Base-by-base conservation (phyloP, 176 grass and related monocot genomes). In the Oryza coarctata region DNA sequence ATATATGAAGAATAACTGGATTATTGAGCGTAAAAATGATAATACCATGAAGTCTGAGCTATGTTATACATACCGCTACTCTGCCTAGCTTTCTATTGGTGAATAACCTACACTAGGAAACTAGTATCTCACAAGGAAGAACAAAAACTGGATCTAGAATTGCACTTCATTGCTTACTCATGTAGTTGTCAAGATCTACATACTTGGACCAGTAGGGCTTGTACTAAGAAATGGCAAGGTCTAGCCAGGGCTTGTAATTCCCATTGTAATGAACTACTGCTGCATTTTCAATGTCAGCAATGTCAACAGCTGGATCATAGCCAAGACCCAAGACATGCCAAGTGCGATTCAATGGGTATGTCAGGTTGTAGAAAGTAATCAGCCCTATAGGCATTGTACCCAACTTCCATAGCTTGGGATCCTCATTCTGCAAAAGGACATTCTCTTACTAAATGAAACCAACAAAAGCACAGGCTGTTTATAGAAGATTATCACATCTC, bases 361-460 rank as follows among this genome's bases (percentile, higher is more conserved):
- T 99, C 86, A 99, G 58, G 77, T 95, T 99, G 93, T 99, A 99
- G 75, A 99, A 99, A 72, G 96, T 95, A 71, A 99, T 99, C 78
- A 99, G 71, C 30, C 96, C 96, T 12, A 93, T 93, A 55, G 96
- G 96, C 70, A 99, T 55, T 14, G 96, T 88, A 30, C 93, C 96
- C 57, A 99, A 71, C 85, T 99, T 99, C 96, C 96, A 99, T 41
- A 99, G 83, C 77, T 93, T 93, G 35, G 93, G 89, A 73, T 92
- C 92, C 58, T 95, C 96, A 73, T 99, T 99, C 93, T 95, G 79
- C 47, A 90, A 83, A 73, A 0, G 79, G 2, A 43, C 10, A 7
- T 72, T 86, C 40, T 67, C 34, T 86, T 82, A 89, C 35, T 61
- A 73, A 77, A 44, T 60, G 29, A 61, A 78, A 78, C 20, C 3